Percentiles rank a stretch among this genome's conserved stretches.
Conservation (phyloP, 2,329 filamentous ascomycete species). For the Epichloe elymi region DNA sequence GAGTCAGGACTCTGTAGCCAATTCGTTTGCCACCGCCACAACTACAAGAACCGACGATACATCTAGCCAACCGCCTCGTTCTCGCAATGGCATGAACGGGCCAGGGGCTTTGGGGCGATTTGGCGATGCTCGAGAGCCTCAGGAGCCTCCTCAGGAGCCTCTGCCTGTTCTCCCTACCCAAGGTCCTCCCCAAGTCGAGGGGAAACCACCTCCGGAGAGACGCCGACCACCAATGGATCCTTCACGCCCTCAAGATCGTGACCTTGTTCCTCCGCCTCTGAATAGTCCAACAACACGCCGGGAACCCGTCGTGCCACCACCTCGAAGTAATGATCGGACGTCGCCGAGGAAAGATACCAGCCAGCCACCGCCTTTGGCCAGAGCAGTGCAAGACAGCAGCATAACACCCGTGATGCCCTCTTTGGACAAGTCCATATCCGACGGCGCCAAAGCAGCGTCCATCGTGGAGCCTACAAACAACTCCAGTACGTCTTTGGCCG, state of each 20-base stretch:
- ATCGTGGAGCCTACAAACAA: slow-evolving; percentile 4
- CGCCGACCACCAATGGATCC: slow-evolving; percentile 55
- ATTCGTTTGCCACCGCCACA: slow-evolving; percentile 22
- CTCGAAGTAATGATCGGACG: slow-evolving; percentile 37
- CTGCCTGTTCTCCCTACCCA: background rate
- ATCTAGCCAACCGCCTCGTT: slow-evolving; percentile 36
- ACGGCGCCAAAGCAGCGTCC: slow-evolving; percentile 5
- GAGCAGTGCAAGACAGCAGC: slow-evolving; percentile 13
- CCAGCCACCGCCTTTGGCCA: background rate
- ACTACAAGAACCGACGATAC: slow-evolving; percentile 36
- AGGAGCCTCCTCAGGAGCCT: slow-evolving; percentile 8
- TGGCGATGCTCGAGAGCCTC: slow-evolving; percentile 12
- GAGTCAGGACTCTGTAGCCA: slow-evolving; percentile 44
- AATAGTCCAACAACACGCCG: slow-evolving; percentile 36
- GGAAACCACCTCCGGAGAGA: slow-evolving; percentile 45
- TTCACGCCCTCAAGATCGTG: slow-evolving; percentile 38
- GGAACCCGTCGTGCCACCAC: slow-evolving; percentile 33
- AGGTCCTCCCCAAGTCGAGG: slow-evolving; percentile 12
- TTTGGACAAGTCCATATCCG: slow-evolving; percentile 5
- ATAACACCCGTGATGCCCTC: slow-evolving; percentile 12
- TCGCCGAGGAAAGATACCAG: slow-evolving; percentile 31
- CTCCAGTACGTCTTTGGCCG: slow-evolving; percentile 13
- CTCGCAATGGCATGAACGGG: slow-evolving; percentile 35
- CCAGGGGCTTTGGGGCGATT: slow-evolving; percentile 26
- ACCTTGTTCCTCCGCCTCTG: slow-evolving; percentile 44